Evolutionary conservation across 768 basidiomycete species (phyloP).

Genomic region (Termitomyces sp.): DNA sequence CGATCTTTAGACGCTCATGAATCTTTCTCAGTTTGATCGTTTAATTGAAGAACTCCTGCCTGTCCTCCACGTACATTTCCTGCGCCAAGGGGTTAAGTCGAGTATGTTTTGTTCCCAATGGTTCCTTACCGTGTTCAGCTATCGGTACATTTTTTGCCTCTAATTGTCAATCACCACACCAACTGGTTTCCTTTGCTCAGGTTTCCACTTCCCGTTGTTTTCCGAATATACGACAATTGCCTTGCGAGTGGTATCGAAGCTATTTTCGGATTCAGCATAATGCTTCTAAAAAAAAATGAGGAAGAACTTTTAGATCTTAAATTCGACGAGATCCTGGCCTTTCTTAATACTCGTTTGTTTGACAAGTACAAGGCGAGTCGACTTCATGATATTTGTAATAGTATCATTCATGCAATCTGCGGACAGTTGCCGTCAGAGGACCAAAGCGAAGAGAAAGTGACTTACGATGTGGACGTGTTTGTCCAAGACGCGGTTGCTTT

Average conservation of each 20-base stretch:
- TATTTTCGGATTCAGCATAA: constrained; percentile 92
- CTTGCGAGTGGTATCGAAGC: constrained; percentile 97
- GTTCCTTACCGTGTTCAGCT: constrained; percentile 97
- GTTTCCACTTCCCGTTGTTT: constrained; percentile 92
- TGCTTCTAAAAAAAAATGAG: constrained; percentile 87
- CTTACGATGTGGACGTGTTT: constrained; percentile 77
- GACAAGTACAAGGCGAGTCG: constrained; percentile 66
- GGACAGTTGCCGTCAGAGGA: constrained; percentile 28
- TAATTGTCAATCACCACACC: not conserved
- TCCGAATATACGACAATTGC: constrained; percentile 94
- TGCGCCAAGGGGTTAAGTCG: constrained; percentile 92
- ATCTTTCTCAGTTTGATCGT: constrained; percentile 75
- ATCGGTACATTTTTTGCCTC: constrained; percentile 54
- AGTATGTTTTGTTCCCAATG: constrained; percentile 99
- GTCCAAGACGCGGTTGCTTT: constrained; percentile 84
- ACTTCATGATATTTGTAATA: constrained; percentile 7
- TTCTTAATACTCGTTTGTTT: constrained; percentile 78
- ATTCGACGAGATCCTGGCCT: constrained; percentile 88
- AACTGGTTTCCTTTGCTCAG: constrained; percentile 37
- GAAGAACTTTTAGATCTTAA: constrained; percentile 73
- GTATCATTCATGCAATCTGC: not conserved
- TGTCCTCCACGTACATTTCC: constrained; percentile 88
- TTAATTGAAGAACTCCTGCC: constrained; percentile 91
- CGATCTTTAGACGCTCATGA: constrained; percentile 2
- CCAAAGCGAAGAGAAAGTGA: constrained; percentile 26